phyloP scores from a whole-genome alignment of 441 rosid species.

The Aquilaria agallochum region DNA sequence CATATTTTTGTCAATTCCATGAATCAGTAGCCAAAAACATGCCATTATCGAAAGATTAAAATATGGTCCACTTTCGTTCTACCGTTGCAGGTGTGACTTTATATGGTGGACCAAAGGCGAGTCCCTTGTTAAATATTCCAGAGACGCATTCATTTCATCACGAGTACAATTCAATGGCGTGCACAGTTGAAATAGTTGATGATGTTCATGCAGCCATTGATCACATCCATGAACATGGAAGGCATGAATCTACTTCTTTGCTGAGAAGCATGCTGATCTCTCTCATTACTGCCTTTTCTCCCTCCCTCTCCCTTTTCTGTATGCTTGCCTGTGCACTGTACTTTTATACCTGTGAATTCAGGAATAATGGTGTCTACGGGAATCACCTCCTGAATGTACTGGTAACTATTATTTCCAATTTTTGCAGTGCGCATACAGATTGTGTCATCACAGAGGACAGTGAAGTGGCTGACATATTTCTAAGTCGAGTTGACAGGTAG shows the following conservation, averaged over 20 bases:
- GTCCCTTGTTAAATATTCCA: conserved; percentile 57
- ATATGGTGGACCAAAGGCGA: conserved; percentile 83
- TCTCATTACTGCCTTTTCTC: not conserved
- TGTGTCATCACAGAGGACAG: conserved; percentile 79
- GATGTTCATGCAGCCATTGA: conserved; percentile 76
- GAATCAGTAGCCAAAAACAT: conserved; percentile 2
- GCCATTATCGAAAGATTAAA: conserved; percentile 6
- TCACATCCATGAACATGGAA: conserved; percentile 92
- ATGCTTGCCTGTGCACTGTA: conserved; percentile 9
- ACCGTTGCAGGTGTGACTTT: conserved; percentile 67
- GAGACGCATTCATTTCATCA: conserved; percentile 67
- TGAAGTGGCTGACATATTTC: conserved; percentile 68
- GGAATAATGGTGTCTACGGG: too few species aligned
- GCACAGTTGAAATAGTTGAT: conserved; percentile 92
- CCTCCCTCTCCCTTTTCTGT: conserved; percentile 8
- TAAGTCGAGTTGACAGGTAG: conserved; percentile 86
- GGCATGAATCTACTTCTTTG: conserved; percentile 32
- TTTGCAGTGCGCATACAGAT: conserved; percentile 89
- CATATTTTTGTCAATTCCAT: not conserved
- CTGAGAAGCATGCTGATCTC: conserved; percentile 9
- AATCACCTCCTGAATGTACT: not conserved
- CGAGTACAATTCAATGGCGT: conserved; percentile 84
- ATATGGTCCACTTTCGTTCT: not conserved
- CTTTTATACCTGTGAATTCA: not conserved
- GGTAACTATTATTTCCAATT: conserved; percentile 12